phyloP scores from a whole-genome alignment of 2,329 filamentous ascomycete genomes.

The Dactylonectria estremocensis region DNA sequence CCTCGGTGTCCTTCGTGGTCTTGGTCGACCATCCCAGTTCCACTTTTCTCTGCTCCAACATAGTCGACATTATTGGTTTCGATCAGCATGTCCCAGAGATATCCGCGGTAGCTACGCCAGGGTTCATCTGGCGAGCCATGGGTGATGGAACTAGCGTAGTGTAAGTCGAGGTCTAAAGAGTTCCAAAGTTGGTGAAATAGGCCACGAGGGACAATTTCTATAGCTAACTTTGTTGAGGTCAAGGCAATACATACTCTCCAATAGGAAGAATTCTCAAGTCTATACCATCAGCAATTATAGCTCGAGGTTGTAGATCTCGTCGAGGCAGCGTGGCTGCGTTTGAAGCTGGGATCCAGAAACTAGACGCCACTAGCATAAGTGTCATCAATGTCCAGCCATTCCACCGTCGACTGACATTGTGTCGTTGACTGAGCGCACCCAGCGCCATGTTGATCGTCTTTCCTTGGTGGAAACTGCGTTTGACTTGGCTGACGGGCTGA shows the following conservation, averaged over 20 bases:
- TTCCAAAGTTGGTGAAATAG: background rate
- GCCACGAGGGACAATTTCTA: no score
- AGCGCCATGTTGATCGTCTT: background rate
- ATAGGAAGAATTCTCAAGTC: constrained; percentile 21
- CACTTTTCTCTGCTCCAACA: no score
- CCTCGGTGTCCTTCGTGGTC: no score
- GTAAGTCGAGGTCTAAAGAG: no score
- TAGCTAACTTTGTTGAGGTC: no score
- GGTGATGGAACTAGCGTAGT: no score
- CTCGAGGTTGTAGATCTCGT: background rate
- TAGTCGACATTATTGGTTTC: no score
- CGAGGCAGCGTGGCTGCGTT: background rate
- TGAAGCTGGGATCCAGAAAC: background rate
- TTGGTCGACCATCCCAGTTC: no score
- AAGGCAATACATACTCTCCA: constrained; percentile 14
- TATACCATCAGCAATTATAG: background rate
- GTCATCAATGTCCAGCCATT: background rate
- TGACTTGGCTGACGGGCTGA: background rate
- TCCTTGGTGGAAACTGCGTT: background rate
- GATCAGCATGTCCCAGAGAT: no score
- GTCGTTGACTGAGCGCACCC: background rate
- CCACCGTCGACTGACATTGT: background rate
- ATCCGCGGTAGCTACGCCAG: no score
- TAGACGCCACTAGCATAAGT: background rate
- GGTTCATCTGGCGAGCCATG: no score